A percentile compares a stretch with the other conserved stretches of the same genome.
Conservation (phyloP, 208 protist species). For the Phytomonas sp. region DNA sequence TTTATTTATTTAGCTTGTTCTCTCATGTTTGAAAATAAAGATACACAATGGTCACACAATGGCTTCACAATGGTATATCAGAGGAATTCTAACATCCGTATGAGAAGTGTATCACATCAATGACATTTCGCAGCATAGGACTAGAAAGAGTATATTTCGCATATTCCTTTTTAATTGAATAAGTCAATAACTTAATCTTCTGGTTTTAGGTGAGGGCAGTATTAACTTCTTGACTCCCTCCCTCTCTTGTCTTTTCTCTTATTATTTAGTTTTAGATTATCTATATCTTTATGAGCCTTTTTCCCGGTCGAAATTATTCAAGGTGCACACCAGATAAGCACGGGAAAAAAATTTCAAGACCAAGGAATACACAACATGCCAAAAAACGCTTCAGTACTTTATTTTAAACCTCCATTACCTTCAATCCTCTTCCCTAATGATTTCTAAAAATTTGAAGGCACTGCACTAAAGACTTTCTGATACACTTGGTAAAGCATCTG, state of each 20-base stretch:
- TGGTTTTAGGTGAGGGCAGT: neutral
- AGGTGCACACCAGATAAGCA: neutral
- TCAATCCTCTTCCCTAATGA: neutral
- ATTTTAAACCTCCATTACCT: neutral
- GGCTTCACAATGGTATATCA: too few species aligned
- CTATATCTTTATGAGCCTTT: neutral
- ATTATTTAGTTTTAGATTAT: slow-evolving; percentile 1
- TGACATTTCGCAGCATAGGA: too few species aligned
- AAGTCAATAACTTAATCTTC: neutral
- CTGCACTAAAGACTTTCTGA: neutral
- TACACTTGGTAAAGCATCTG: neutral
- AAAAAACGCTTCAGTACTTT: neutral
- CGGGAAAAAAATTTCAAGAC: too few species aligned
- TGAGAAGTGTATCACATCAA: too few species aligned
- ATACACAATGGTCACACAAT: too few species aligned
- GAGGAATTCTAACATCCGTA: too few species aligned
- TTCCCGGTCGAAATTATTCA: neutral
- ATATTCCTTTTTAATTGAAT: too few species aligned
- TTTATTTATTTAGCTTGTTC: too few species aligned
- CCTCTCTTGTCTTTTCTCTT: slow-evolving; percentile 8
- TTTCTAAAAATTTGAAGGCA: neutral
- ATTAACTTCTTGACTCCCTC: neutral
- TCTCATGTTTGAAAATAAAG: too few species aligned
- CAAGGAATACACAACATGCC: neutral
- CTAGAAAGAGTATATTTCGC: too few species aligned